Evolutionary conservation across 1,284 basidiomycete species (phyloP), one percentile per base, ranked within the genome.

Genomic region (Malassezia nana): DNA sequence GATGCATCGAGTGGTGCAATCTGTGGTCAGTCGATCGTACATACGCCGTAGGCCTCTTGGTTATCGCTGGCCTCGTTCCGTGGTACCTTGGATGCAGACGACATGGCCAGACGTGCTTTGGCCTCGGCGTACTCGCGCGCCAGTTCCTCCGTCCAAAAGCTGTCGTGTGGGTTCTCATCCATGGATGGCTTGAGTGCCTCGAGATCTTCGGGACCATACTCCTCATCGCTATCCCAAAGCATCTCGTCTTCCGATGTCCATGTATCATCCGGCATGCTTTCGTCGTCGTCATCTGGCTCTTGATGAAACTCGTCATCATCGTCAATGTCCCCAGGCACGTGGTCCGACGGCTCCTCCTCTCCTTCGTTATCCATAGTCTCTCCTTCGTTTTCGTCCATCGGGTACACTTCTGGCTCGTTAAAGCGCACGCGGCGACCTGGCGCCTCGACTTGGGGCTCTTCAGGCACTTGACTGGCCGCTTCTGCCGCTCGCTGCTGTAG

Each of bases 131-230:
- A 73, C 54, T 66, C 67, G 16, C 48, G 50, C 43, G 66, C 51
- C 32, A 73, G 55, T 22, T 70, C 64, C 4, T 64, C 60, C 25
- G 60, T 48, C 15, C 57, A 55, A 20, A 55, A 52, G 5, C 60
- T 46, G 10, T 55, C 58, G 3, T 52, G 55, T 16, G 50, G 30
- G 31, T 64, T 59, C 6, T 30, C 57, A 6, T 61, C 56, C 58
- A 72, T 58, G 22, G 30, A 40, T 1, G 70, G 70, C 20, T 59
- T 63, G 5, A 70, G 51, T 10, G 59, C 60, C 41, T 61, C 58
- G 2, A 72, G 54, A 35, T 73, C 70, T 12, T 66, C 63, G 13
- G 61, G 44, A n/a, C 64, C 62, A 43, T 68, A 69, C n/a, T 60
- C 68, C 20, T 63, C 64, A 30, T 68, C 70, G 32, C 61, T 58